These are phyloP conservation scores for Elaphomyces granulatus DNA, from an alignment of 495 filamentous ascomycete species.

Conservation along the genomic window DNA sequence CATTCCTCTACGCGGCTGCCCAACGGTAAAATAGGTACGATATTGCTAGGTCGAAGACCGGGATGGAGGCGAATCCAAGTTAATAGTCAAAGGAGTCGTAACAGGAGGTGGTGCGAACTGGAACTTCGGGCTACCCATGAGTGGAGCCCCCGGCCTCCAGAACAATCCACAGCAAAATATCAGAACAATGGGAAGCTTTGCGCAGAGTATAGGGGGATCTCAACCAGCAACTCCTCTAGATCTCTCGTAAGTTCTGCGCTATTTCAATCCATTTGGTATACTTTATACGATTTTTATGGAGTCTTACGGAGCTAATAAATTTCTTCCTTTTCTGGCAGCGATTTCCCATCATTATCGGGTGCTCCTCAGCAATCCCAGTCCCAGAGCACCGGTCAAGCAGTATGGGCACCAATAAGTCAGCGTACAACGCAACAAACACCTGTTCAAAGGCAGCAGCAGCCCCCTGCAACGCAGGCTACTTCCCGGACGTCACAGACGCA, in stretches of 20 bases:
- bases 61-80: too few species aligned
- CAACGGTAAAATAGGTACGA: constrained; percentile 61
- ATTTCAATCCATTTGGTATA: too few species aligned
- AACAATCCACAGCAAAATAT: constrained; percentile 47
- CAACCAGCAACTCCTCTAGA: constrained; percentile 64
- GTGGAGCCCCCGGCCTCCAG: constrained; percentile 44
- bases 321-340: constrained; percentile 32
- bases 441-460: constrained; percentile 54
- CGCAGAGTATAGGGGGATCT: constrained; percentile 64
- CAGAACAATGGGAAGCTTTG: constrained; percentile 55
- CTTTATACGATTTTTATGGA: too few species aligned
- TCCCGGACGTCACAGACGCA: constrained; percentile 37
- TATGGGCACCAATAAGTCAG: constrained; percentile 54
- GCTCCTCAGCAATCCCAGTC: constrained; percentile 49
- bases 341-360: constrained; percentile 73
- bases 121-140: constrained; percentile 65
- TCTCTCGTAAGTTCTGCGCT: constrained; percentile 61
- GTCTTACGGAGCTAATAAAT: background rate
- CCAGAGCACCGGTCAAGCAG: constrained; percentile 40
- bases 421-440: constrained; percentile 43
- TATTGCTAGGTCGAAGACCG: too few species aligned
- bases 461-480: constrained; percentile 32
- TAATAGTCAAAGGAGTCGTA: too few species aligned
- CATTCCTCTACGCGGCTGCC: constrained; percentile 53
- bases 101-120: constrained; percentile 55